These are phyloP conservation scores for Metarhizium brunneum DNA, from an alignment of 2,329 filamentous ascomycete genomes.

Conservation along the genomic window DNA sequence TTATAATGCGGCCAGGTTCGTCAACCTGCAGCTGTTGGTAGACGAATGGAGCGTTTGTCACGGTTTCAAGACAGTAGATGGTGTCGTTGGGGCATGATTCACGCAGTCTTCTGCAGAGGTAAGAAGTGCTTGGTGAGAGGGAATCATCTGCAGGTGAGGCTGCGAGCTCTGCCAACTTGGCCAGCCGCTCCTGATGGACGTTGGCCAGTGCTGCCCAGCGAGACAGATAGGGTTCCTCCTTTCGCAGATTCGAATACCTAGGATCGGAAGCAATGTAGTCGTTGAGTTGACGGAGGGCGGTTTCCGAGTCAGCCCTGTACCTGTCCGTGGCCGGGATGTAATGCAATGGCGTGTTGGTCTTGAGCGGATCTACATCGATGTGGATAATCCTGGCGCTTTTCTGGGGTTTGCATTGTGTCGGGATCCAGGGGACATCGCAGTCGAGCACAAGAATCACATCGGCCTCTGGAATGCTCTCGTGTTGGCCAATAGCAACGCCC, in stretches of 20 bases:
- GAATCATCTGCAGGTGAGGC: slow-evolving; percentile 50
- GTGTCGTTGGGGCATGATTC: slow-evolving; percentile 37
- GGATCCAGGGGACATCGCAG: slow-evolving; percentile 90
- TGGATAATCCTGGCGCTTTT: slow-evolving; percentile 49
- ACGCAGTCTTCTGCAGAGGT: slow-evolving; percentile 23
- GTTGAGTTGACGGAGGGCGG: slow-evolving; percentile 58
- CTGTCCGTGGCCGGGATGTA: slow-evolving; percentile 58
- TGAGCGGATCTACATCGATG: slow-evolving; percentile 56
- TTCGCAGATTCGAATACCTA: slow-evolving; percentile 16
- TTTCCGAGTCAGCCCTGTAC: slow-evolving; percentile 57
- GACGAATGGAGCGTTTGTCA: slow-evolving; percentile 60
- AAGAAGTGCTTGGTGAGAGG: slow-evolving; percentile 27
- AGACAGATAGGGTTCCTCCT: not conserved
- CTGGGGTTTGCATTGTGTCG: slow-evolving; percentile 56
- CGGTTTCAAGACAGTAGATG: slow-evolving; percentile 69
- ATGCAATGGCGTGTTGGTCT: slow-evolving; percentile 65
- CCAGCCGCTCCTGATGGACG: slow-evolving; percentile 47
- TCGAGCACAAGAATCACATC: slow-evolving; percentile 81
- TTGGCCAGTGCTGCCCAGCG: slow-evolving; percentile 22
- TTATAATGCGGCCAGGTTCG: slow-evolving; percentile 65
- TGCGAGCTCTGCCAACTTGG: slow-evolving; percentile 46
- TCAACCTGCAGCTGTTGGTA: slow-evolving; percentile 62
- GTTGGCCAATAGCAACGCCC: no score
- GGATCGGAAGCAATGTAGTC: slow-evolving; percentile 32
- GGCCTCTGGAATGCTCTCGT: slow-evolving; percentile 28